These are phyloP conservation scores for Xerocomus potaroensis DNA, from an alignment of 768 basidiomycete genomes.

Conservation along the genomic window DNA sequence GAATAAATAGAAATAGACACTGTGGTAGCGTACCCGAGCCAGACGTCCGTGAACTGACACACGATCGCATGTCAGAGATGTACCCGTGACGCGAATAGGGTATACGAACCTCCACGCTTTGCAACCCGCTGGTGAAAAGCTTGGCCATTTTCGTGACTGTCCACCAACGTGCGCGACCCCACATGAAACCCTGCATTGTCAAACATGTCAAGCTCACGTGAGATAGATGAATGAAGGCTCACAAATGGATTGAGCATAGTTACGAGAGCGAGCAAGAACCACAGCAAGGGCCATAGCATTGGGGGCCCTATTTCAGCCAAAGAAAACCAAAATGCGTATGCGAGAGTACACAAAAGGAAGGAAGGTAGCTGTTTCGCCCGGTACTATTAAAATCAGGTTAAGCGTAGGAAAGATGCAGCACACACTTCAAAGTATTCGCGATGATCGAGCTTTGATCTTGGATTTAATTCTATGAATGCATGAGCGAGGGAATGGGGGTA, in stretches of 20 bases:
- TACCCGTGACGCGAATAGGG: not conserved
- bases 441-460: constrained; percentile 69
- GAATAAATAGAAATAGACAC: too few species aligned
- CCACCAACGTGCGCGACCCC: constrained; percentile 61
- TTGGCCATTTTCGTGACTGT: constrained; percentile 56
- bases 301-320: constrained; percentile 67
- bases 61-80: not conserved
- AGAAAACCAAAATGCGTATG: constrained; percentile 83
- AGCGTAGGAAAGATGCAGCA: not conserved
- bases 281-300: constrained; percentile 73
- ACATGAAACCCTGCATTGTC: constrained; percentile 45
- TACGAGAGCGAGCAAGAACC: constrained; percentile 61
- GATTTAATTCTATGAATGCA: constrained; percentile 52
- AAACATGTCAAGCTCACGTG: constrained; percentile 23
- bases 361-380: constrained; percentile 56
- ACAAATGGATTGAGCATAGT: constrained; percentile 74
- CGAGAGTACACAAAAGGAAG: constrained; percentile 64
- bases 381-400: too few species aligned
- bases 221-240: constrained; percentile 2
- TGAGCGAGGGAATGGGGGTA: not conserved
- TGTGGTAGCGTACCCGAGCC: constrained; percentile 83
- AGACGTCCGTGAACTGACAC: constrained; percentile 75
- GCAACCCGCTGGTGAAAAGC: constrained; percentile 66
- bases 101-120: constrained; percentile 62
- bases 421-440: constrained; percentile 69